Percentiles rank a stretch among this genome's conserved stretches.
Conservation (phyloP, 805 yeast genomes). For the Torulaspora franciscae region DNA sequence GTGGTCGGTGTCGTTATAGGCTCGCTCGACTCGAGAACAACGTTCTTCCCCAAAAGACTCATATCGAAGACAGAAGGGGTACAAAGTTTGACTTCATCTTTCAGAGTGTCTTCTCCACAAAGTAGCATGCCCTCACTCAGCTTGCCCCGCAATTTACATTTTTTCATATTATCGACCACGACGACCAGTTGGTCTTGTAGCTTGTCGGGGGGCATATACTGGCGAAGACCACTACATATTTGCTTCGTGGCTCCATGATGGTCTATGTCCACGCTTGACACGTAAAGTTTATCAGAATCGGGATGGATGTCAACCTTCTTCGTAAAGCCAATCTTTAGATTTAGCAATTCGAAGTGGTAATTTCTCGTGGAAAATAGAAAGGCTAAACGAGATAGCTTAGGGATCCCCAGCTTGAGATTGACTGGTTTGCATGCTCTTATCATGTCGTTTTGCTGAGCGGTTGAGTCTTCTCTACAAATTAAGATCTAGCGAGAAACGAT, state of each 20-base stretch:
- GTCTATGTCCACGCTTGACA: conserved; percentile 44
- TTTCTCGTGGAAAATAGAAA: neutral
- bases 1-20: conserved; percentile 7
- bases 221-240: conserved; percentile 59
- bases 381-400: neutral
- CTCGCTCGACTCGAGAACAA: conserved; percentile 8
- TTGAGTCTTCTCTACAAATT: neutral
- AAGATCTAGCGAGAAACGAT: neutral
- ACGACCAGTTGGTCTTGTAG: conserved; percentile 44
- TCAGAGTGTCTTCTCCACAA: conserved; percentile 44
- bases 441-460: neutral
- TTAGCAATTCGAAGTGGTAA: conserved; percentile 21
- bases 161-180: conserved; percentile 53
- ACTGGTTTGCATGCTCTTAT: neutral
- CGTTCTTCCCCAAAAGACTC: conserved; percentile 13
- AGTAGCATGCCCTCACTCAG: conserved; percentile 60
- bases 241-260: conserved; percentile 21
- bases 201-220: conserved; percentile 38
- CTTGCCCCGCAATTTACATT: conserved; percentile 59
- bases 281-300: conserved; percentile 55
- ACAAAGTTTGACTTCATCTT: conserved; percentile 15
- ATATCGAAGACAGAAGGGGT: conserved; percentile 9
- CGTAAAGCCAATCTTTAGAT: conserved; percentile 47
- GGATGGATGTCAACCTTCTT: conserved; percentile 45
- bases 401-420: neutral